Base-by-base conservation (phyloP, 2,329 filamentous ascomycete species). In the Penicillium hesseltinei region DNA sequence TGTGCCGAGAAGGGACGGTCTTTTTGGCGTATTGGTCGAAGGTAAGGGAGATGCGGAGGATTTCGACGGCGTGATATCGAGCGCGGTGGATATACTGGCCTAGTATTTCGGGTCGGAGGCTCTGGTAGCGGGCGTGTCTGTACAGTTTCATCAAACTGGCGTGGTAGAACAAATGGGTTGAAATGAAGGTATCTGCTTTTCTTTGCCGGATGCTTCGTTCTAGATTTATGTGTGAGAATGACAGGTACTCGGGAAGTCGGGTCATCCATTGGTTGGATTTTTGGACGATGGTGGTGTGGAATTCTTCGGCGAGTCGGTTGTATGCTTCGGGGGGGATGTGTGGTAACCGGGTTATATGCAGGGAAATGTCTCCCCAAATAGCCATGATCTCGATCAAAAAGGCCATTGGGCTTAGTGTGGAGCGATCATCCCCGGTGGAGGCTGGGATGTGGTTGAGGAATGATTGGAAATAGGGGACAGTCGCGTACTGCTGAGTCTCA, bases 111-210 rank as follows among this genome's bases (percentile, higher is more conserved):
- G 72, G 62, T 4, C 75, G 73, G 4, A 84, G 70, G 35, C 72
- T 73, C 11, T 73, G 70, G 57, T 76, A 73, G 10, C 79, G 77
- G 13, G 80, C 80, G 65, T 88, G 83, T 39, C 88, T 82, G 64
- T 88, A 87, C 31, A 90, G 77, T 62, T 86, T 85, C 72, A 89
- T 82, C 65, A 85, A 73, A 0, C 85, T 80, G 46, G 84, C 81
- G 68, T 88, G 82, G 69, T 88, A 88, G n/a, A 89, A 75, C 29
- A 88, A 76, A 69, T 90, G 87, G 71, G 89, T 82, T 1, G 82
- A 83, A 54, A 89, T 74, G 66, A 87, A 87, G 0, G 81, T 80
- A 5, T 85, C 85, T 2, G 82, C 77, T 62, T 82, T 83, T 27
- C 82, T 81, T 31, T 76, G 74, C 15, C 79, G 73, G 7, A 84